Base-by-base conservation (phyloP, 1,284 basidiomycete genomes). In the Austroboletus sp. region DNA sequence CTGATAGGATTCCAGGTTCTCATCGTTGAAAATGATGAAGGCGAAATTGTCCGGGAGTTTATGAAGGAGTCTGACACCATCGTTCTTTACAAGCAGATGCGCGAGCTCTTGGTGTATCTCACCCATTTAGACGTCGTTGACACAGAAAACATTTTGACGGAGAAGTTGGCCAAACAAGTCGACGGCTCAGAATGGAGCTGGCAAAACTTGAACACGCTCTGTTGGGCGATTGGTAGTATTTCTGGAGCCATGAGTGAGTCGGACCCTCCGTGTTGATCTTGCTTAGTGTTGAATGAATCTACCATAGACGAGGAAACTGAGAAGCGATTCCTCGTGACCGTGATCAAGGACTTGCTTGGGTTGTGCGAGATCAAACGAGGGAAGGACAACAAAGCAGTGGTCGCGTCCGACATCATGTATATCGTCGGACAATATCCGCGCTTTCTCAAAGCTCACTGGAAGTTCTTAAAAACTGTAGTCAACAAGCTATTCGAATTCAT, bases 401-500 rank as follows among this genome's bases (percentile, higher is more conserved):
- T 98, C 51, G 96, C 96, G 2, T 98, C 95, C 33, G 93, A 98
- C 66, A 99, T 99, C 72, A 99, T 99, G 96, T 99, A 99, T 70
- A 99, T 98, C 61, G 96, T 99, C 57, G 96, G 96, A 42, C 96
- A 99, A 70, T 99, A 99, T 65, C 96, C 96, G 42, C 84, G 96
- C 27, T 99, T 98, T 83, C 82, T 99, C 62, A 98, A 98, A 68
- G 96, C 96, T 17, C 96, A 99, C 67, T 99, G 96, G 96, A 98
- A 98, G 72, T 99, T 99, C 80, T 73, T 99, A 65, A 99, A 99
- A 76, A 98, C 96, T 3, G 96, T 99, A 41, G 96, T 98, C 54
- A 98, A 98, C 75, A 99, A 99, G 70, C 76, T 98, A 15, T 99
- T 99, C 67, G 96, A 99, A 67, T 99, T 99, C 67, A 98, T 98